These are phyloP conservation scores for Russula earlei DNA, from an alignment of 768 basidiomycete species.

Conservation along the genomic window DNA sequence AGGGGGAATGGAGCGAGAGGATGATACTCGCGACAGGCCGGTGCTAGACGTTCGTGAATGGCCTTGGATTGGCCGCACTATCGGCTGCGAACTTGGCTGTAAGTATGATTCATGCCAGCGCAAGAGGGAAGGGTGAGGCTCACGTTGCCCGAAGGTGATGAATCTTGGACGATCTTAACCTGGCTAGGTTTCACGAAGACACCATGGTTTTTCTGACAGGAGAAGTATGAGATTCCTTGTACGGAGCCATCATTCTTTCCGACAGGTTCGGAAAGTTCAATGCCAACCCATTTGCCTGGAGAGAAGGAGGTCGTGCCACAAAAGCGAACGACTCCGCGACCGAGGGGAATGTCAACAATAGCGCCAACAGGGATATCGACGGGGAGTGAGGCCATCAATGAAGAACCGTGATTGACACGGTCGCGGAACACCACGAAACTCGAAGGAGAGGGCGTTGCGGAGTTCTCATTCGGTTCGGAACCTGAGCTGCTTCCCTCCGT, in stretches of 20 bases:
- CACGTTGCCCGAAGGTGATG: neutral
- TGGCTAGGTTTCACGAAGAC: constrained; percentile 86
- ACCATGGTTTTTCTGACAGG: constrained; percentile 64
- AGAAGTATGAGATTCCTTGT: constrained; percentile 71
- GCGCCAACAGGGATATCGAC: constrained; percentile 51
- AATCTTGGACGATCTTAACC: constrained; percentile 45
- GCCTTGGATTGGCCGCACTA: neutral
- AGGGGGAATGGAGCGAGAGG: constrained; percentile 14
- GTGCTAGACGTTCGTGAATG: constrained; percentile 14
- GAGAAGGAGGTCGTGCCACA: constrained; percentile 76
- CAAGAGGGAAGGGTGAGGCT: neutral
- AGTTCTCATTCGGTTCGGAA: neutral
- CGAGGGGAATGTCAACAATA: constrained; percentile 70
- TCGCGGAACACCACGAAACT: too few species aligned
- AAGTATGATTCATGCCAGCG: neutral
- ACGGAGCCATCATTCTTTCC: constrained; percentile 98
- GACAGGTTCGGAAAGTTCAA: constrained; percentile 71
- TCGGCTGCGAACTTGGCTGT: constrained; percentile 6
- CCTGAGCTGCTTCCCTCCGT: too few species aligned
- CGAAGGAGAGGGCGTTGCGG: too few species aligned
- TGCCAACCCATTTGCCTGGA: constrained; percentile 89
- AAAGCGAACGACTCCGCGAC: constrained; percentile 81
- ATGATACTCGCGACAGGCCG: constrained; percentile 11
- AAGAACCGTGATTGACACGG: too few species aligned
- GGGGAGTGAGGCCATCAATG: constrained; percentile 19